Evolutionary conservation across 371 early-diverging fungal genomes (phyloP).

Genomic region (Mucor mucedo): DNA sequence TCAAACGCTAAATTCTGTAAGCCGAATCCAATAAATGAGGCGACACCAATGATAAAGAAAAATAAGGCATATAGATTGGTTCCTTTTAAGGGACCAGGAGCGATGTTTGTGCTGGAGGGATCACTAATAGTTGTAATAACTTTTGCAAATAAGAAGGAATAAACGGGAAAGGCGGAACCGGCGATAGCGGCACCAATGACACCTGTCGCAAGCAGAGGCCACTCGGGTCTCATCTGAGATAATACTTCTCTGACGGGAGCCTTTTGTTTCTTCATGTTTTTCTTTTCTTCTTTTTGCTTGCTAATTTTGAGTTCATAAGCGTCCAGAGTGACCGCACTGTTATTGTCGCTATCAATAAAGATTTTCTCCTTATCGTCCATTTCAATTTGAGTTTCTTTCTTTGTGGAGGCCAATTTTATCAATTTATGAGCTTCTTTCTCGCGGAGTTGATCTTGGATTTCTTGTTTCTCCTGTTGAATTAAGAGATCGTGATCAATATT

Average conservation of each 20-base stretch:
- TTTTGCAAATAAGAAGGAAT: constrained; percentile 15
- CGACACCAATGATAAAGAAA: constrained; percentile 64
- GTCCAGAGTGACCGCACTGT: constrained; percentile 14
- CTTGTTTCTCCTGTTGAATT: constrained; percentile 13
- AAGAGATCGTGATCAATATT: not conserved
- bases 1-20: constrained; percentile 38
- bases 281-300: constrained; percentile 45
- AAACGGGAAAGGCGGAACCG: constrained; percentile 55
- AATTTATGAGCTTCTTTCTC: not conserved
- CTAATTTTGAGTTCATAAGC: constrained; percentile 42
- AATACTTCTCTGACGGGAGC: constrained; percentile 16
- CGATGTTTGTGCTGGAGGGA: constrained; percentile 26
- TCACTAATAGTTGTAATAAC: constrained; percentile 12
- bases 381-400: no score
- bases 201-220: constrained; percentile 44
- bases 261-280: constrained; percentile 30
- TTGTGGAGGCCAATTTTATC: not conserved
- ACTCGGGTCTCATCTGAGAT: constrained; percentile 31
- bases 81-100: constrained; percentile 47
- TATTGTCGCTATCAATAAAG: not conserved
- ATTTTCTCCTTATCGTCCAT: not conserved
- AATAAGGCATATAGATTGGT: constrained; percentile 77
- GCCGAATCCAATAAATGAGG: constrained; percentile 48
- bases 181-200: constrained; percentile 53
- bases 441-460: constrained; percentile 27